Evolutionary conservation across 2,329 filamentous ascomycete genomes (phyloP), one percentile per base, ranked within the genome.

Genomic region (Colletotrichum falcatum): DNA sequence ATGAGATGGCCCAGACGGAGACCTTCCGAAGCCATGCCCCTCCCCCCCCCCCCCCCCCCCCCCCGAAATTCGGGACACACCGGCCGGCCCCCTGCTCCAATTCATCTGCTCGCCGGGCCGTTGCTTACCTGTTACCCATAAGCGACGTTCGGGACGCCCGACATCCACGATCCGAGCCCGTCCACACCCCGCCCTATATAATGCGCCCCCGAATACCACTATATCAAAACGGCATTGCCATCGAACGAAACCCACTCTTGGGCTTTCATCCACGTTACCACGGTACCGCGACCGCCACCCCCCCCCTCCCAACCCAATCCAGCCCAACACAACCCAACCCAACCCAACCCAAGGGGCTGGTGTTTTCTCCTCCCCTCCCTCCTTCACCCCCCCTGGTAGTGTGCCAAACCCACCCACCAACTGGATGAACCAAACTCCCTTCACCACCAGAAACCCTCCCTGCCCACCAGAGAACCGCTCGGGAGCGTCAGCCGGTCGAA

Each of bases 401-500:
- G 42, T 8, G 8, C 37, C 55, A 44, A 59, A 42, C 37, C 28
- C 14, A 20, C 37, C 39, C 55, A 14, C 28, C 26, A 20, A 44
- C 28, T 42, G 55, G 55, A 44, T 33, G 55, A 59, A 44, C 55
- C 55, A 59, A 59, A 39, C 23, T 18, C 26, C 26, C 8, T 20
- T 6, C 26, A n/a, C 7, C 26, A 4, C 20, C 39, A 42, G 16
- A 26, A 28, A 28, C 23, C 23, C 48, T 28, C 14, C 48, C 12
- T 26, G 11, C 23, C 23, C n/a, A 28, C 48, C 48, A 51, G 44
- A 28, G 7, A 28, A 51, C 14, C 48, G 23, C 48, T 51, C 23
- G 48, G 48, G 18, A 51, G 14, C 20, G 6, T 28, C 37, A 59
- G 30, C 37, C 55, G 55, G 37, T 26, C 37, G 39, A 44, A 18